Conservation (phyloP, 1,139 yeast genomes). For the Barnettozyma hawaiiensis region DNA sequence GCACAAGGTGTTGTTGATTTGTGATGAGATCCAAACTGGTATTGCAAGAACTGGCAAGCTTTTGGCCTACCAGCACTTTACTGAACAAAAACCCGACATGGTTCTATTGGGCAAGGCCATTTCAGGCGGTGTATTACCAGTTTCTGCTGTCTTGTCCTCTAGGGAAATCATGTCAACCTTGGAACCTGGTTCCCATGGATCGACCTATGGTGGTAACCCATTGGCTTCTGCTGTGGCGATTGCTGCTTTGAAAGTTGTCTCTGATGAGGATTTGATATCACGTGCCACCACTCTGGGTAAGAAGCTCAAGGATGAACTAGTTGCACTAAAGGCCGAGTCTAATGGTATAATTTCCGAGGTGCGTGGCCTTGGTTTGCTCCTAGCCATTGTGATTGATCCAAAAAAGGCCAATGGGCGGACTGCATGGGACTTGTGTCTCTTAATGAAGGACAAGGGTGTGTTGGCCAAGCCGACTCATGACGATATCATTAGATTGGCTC, state of each 20-base stretch:
- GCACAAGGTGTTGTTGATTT: conserved; percentile 81
- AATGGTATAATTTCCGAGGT: conserved; percentile 81
- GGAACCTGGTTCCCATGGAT: conserved; percentile 96
- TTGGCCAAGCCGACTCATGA: conserved; percentile 97
- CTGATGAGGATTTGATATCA: conserved; percentile 80
- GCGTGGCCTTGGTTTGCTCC: conserved; percentile 85
- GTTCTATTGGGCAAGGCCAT: conserved; percentile 90
- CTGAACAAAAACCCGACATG: conserved; percentile 75
- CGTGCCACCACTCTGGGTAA: conserved; percentile 71
- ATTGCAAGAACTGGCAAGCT: conserved; percentile 95
- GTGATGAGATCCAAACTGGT: conserved; percentile 98
- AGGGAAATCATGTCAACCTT: conserved; percentile 83
- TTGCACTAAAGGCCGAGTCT: conserved; percentile 52
- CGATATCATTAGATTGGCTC: conserved; percentile 91
- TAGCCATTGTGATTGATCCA: conserved; percentile 89
- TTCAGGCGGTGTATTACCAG: conserved; percentile 93
- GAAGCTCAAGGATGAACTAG: conserved; percentile 60
- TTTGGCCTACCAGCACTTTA: conserved; percentile 84
- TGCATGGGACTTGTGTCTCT: conserved; percentile 93
- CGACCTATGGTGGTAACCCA: conserved; percentile 98
- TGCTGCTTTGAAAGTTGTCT: conserved; percentile 88
- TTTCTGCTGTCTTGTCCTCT: conserved; percentile 84
- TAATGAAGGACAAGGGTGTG: conserved; percentile 85
- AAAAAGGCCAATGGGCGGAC: conserved; percentile 80
- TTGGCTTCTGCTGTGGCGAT: conserved; percentile 90